Evolutionary conservation across 768 basidiomycete genomes (phyloP), one percentile per base, ranked within the genome.

Genomic region (Cyclocybe cylindracea): DNA sequence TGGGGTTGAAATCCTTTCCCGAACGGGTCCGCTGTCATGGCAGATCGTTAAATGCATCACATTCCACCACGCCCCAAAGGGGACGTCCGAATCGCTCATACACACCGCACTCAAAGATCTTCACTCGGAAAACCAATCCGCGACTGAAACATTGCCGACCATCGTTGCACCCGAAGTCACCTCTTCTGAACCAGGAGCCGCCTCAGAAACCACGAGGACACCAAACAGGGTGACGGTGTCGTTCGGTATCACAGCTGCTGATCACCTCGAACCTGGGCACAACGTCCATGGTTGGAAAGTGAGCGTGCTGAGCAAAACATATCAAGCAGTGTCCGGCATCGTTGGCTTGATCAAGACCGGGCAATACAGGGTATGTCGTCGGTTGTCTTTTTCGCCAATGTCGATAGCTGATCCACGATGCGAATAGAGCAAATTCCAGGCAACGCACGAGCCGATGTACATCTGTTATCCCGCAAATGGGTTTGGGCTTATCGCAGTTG

Each of bases 291-390:
- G 48, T 4, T 49, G 48, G 48, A 49, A n/a, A 29, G 19, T 49
- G 31, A 49, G 13, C 14, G 48, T 49, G 7, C 39, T 49, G 18
- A 41, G 48, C 18, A 31, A 35, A 39, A 49, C 48, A 8, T 49
- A 49, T 14, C 39, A 49, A 35, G 48, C 48, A 8, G 48, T 49
- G 18, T 49, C 48, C 14, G 48, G 48, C 11, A 34, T 49, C 14
- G 24, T 19, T 37, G 38, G 48, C 2, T 11, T 42, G 29, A 31
- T 40, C 9, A 42, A 24, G 24, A 24, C 5, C 4, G 24, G 24
- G 24, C 24, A 24, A 5, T 24, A 49, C 32, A 45, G 44, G 11
- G 44, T 45, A 45, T 11, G 44, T 29, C n/a, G 2, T 10, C 18
- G 29, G 9, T 32, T 45, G 16, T 34, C 31, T 34, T 7, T 18